Base-by-base conservation (phyloP, 257 asterid species). In the Lycium ferocissimum region DNA sequence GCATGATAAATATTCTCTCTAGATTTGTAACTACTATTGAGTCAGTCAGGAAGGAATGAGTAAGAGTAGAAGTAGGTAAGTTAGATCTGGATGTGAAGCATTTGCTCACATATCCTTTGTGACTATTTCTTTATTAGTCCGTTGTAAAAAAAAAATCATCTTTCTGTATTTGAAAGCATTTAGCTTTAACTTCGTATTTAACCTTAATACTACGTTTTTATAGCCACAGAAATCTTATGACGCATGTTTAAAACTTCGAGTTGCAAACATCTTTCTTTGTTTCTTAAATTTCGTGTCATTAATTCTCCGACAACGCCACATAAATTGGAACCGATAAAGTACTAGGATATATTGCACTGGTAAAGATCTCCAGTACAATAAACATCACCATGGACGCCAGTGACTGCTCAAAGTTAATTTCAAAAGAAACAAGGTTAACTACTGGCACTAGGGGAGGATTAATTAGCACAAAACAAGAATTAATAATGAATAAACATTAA, bases 391-490 rank as follows among this genome's bases (percentile, higher is more conserved):
- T 40, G 45, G 45, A 40, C 6, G 6, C 4, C 15, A 11, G 15
- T 51, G 9, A 51, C 13, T 0, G 11, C 57, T 51, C 15, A 51
- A 51, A 40, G 45, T 40, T 0, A 45, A 72, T 40, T 72, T 33
- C 35, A 45, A 45, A 72, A n/a, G 38, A 45, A 40, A 20, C 13
- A 73, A 45, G 1, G 15, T 45, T 45, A 72, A 6, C 40, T 73
- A n/a, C 38, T n/a, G 5, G 59, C 14, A 1, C 26, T 49, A 49
- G 43, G 45, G 43, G 81, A 49, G 43, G 45, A 49, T 47, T 7
- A 49, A 75, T 75, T 49, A 75, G 45, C 45, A 49, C 22, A 20
- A 49, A 75, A 73, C 22, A 49, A 75, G 43, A 75, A 75, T 7
- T 47, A 75, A 49, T 75, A 6, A 75, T 11, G 38, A 73, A 1